These are phyloP conservation scores for Ciborinia camelliae DNA, from an alignment of 2,329 filamentous ascomycete species.

Conservation along the genomic window DNA sequence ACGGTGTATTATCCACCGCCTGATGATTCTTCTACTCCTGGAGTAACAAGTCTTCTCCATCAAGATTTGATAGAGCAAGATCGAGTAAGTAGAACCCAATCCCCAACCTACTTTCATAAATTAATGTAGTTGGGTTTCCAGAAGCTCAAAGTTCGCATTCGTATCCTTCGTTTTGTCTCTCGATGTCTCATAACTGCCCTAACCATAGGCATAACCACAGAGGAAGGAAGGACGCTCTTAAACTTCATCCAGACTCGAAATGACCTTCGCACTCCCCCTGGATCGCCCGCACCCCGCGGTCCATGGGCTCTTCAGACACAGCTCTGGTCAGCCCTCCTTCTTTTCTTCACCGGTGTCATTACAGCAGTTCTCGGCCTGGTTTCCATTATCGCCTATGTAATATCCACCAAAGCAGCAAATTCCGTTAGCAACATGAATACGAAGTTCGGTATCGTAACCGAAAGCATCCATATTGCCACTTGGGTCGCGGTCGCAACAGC, in stretches of 20 bases:
- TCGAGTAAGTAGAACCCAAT: background rate
- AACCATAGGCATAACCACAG: background rate
- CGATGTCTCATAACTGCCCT: background rate
- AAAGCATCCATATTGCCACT: constrained; percentile 21
- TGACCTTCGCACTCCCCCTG: background rate
- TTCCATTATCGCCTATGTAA: constrained; percentile 23
- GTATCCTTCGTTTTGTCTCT: constrained; percentile 1
- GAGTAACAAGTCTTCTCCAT: background rate
- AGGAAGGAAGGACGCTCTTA: constrained; percentile 2
- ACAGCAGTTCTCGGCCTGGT: constrained; percentile 22
- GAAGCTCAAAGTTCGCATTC: background rate
- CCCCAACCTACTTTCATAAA: background rate
- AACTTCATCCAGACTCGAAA: background rate
- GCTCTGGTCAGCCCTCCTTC: constrained; percentile 24
- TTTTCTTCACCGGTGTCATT: constrained; percentile 21
- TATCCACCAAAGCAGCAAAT: constrained; percentile 24
- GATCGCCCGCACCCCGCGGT: background rate
- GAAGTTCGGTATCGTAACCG: constrained; percentile 16
- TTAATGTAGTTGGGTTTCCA: background rate
- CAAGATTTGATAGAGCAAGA: background rate
- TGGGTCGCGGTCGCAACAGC: constrained; percentile 26
- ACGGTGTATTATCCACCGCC: too few relatives aligned
- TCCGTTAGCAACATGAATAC: constrained; percentile 21
- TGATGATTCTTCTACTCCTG: background rate
- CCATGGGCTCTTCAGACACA: constrained; percentile 8